Evolutionary conservation across 2,329 filamentous ascomycete species (phyloP).

Genomic region (Penicillium sp.): DNA sequence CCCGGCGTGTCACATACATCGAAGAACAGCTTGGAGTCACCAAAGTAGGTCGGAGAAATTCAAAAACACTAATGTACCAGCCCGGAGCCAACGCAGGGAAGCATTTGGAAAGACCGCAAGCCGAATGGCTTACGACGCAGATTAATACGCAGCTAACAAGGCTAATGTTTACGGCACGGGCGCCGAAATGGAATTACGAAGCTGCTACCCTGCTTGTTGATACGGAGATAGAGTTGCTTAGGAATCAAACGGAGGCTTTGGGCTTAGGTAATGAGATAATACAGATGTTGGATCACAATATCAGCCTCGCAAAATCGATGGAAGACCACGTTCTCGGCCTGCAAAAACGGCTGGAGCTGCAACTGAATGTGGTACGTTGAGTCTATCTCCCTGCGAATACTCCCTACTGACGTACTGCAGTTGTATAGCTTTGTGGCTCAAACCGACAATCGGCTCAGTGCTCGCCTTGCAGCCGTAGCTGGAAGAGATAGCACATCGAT

Average conservation of each 20-base stretch:
- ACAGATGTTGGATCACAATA: slow-evolving; percentile 4
- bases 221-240: neutral
- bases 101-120: neutral
- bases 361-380: slow-evolving; percentile 8
- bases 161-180: neutral
- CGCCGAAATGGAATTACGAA: slow-evolving; percentile 5
- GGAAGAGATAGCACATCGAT: slow-evolving; percentile 8
- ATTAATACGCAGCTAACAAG: slow-evolving; percentile 7
- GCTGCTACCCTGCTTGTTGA: neutral
- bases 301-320: slow-evolving; percentile 2
- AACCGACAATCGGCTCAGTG: slow-evolving; percentile 5
- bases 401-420: neutral
- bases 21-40: slow-evolving; percentile 10
- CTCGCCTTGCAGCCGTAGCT: slow-evolving; percentile 2
- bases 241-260: neutral
- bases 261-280: neutral
- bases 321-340: slow-evolving; percentile 5
- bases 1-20: neutral
- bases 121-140: neutral
- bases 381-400: too few relatives aligned
- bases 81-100: neutral
- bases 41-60: neutral
- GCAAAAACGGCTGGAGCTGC: slow-evolving; percentile 4
- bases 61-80: neutral
- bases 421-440: slow-evolving; percentile 10